phyloP scores from a whole-genome alignment of 2,329 filamentous ascomycete genomes.

The Neonectria punicea region DNA sequence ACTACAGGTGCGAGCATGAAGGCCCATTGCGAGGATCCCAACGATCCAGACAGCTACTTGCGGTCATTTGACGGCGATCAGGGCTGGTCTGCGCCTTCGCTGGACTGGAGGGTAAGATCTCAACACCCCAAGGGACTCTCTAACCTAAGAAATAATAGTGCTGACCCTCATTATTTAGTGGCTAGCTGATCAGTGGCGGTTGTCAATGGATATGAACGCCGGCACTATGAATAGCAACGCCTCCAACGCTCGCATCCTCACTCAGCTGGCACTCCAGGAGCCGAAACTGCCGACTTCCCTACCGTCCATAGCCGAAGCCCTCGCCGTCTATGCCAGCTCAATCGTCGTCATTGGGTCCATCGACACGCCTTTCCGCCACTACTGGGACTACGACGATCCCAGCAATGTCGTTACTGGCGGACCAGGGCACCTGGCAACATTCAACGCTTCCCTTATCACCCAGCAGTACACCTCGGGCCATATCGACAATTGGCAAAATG shows the following conservation, averaged over 20 bases:
- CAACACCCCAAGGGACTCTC: neutral
- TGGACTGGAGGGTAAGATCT: constrained; percentile 60
- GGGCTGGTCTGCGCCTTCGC: constrained; percentile 46
- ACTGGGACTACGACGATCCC: constrained; percentile 57
- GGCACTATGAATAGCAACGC: constrained; percentile 66
- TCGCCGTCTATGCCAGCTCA: constrained; percentile 75
- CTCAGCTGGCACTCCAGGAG: constrained; percentile 60
- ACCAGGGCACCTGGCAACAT: constrained; percentile 63
- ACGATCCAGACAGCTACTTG: constrained; percentile 66
- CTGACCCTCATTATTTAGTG: constrained; percentile 45
- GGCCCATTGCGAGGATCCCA: constrained; percentile 68
- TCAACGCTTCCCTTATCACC: constrained; percentile 71
- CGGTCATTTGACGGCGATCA: constrained; percentile 49
- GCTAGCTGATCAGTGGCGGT: constrained; percentile 64
- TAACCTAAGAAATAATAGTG: rapidly evolving
- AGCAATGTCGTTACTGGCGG: constrained; percentile 48
- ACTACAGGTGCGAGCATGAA: constrained; percentile 67
- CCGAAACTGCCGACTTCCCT: constrained; percentile 58
- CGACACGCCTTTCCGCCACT: constrained; percentile 69
- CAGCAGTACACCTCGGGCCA: constrained; percentile 79
- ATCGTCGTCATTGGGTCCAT: constrained; percentile 71
- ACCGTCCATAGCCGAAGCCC: constrained; percentile 77
- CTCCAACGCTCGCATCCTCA: constrained; percentile 66
- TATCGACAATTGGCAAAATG: constrained; percentile 66
- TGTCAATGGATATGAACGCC: constrained; percentile 65